phyloP scores from a whole-genome alignment of 148 eudicot genomes.

The Spergularia marina region DNA sequence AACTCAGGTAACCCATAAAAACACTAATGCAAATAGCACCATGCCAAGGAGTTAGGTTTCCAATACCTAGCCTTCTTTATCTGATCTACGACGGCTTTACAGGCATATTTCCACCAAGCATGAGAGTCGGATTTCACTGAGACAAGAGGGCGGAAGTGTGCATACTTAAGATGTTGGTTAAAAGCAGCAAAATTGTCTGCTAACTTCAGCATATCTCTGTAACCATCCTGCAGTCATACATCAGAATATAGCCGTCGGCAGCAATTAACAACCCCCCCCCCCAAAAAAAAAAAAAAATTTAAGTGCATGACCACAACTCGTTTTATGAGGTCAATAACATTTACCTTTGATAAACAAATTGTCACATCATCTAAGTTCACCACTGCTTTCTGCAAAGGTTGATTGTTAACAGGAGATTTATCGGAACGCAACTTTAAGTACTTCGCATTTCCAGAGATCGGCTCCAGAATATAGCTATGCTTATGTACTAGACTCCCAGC shows the following conservation, averaged over 20 bases:
- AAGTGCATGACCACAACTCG: neutral
- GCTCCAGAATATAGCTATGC: slow-evolving; percentile 84
- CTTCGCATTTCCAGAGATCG: slow-evolving; percentile 86
- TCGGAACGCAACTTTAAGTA: slow-evolving; percentile 61
- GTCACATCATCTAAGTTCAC: slow-evolving; percentile 95
- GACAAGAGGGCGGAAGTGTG: slow-evolving; percentile 76
- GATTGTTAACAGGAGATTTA: slow-evolving; percentile 43
- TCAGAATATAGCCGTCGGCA: neutral
- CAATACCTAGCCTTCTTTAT: slow-evolving; percentile 80
- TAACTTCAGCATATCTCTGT: slow-evolving; percentile 77
- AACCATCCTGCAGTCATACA: slow-evolving; percentile 58
- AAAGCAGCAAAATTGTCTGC: slow-evolving; percentile 94
- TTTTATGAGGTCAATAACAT: slow-evolving; percentile 14
- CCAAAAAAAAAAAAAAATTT: neutral
- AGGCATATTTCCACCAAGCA: slow-evolving; percentile 96
- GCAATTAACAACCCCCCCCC: slow-evolving; percentile 6
- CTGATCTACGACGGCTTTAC: slow-evolving; percentile 63
- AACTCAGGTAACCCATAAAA: neutral
- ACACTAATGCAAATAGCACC: slow-evolving; percentile 3
- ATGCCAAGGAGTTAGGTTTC: slow-evolving; percentile 16
- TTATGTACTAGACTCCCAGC: slow-evolving; percentile 36
- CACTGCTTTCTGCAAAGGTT: slow-evolving; percentile 74
- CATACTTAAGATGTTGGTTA: slow-evolving; percentile 81
- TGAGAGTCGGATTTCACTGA: slow-evolving; percentile 68
- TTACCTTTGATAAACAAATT: slow-evolving; percentile 81